Base-by-base conservation (phyloP, 2,329 filamentous ascomycete species). In the Microsporum audouinii region DNA sequence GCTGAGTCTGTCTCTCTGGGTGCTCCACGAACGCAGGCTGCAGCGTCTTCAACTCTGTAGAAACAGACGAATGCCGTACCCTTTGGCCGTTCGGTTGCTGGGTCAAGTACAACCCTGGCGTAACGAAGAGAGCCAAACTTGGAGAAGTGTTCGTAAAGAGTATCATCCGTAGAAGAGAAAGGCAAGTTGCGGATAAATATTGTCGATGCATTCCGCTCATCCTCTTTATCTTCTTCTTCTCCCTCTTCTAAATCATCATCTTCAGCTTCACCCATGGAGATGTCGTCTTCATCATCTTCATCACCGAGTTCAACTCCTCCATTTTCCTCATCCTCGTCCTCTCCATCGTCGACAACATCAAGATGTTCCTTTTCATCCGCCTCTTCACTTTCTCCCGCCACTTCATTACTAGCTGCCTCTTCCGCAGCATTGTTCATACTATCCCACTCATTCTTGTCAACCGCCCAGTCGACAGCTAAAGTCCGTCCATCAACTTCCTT, bases 21-120 rank as follows among this genome's bases (percentile, higher is more conserved):
- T 1, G 91, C 88, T 12, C 79, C 81, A 65, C 85, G 86, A 64
- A 96, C 78, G 71, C 94, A 97, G 23, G 79, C 73, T 70, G 86
- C 84, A 65, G 87, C 89, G 70, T 96, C 89, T 23, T 87, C 83
- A 41, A 80, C 77, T 57, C 87, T 86, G 75, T 86, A 87, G 76
- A 99, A 99, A 76, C 90, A 95, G 34, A 97, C 92, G 69, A 99
- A 99, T 2, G 88, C 94, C 36, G 92, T 97, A 31, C 94, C 94
- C 56, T 88, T 89, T 1, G 94, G 89, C 58, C 89, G 86, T 67
- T 91, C 91, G 0, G 90, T 96, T 29, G 85, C 84, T 55, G 82
- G 86, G 71, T 99, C 92, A 71, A 95, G 83, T 41, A 99, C 95
- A 7, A 96, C 86, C 65, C 95, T 84, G 3, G 92, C 94, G 72